Evolutionary conservation across 1,284 basidiomycete genomes (phyloP), one percentile per base, ranked within the genome.

Genomic region (Sanghuangporus baumii): DNA sequence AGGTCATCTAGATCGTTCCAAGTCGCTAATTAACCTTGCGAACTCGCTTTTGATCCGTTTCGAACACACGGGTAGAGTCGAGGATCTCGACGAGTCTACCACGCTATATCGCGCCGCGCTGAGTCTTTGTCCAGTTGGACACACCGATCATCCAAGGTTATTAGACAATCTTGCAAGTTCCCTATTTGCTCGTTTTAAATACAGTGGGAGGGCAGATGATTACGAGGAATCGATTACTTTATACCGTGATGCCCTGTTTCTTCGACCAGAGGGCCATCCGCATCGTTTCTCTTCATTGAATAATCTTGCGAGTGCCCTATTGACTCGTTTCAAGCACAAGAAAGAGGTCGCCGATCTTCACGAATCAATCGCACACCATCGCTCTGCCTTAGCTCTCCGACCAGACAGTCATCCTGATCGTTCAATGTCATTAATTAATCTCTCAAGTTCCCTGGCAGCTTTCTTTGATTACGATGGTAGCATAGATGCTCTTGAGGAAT

Each of bases 401-500:
- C 51, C 51, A 14, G 12, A 14, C 11, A 20, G 51, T 14, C 51
- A 54, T 20, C 18, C 31, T 54, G 9, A 54, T 34, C 51, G 51
- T 12, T 54, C 51, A 20, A 11, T 12, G 34, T 26, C 31, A 2
- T 14, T 54, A 12, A 18, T 31, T 12, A 37, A 54, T 18, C 51
- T 54, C 23, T 20, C 26, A 26, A 54, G 6, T 54, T 31, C 26
- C 23, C 7, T 54, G 14, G 16, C 12, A 12, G 23, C 48, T 51
- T 20, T 2, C 11, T 51, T 51, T 23, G 48, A 4, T 3, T 5
- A 51, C 16, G 73, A 34, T 64, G 65, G 31, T 43, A 47, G 4
- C 66, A 71, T 3, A n/a, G 70, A 67, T 26, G 64, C 67, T 8
- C 41, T 43, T 18, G 41, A 43, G 18, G 41, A 43, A 43, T 12